Evolutionary conservation across 257 asterid genomes (phyloP), one percentile per base, ranked within the genome.

Genomic region (Fraxinus americana): DNA sequence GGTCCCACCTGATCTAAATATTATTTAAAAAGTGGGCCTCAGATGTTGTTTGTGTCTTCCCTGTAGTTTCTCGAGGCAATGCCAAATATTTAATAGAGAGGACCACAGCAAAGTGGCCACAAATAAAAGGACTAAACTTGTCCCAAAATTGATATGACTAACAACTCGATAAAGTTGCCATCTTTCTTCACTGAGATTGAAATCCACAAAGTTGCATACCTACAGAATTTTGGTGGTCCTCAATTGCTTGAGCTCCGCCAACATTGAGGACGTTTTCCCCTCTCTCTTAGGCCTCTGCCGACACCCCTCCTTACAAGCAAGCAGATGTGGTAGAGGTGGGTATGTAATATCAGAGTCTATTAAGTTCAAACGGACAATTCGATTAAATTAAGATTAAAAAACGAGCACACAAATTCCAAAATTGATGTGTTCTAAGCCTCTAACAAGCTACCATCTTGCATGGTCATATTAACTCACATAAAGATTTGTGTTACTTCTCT

Each of bases 201-300:
- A 21, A 63, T 29, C 70, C 38, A 54, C 79, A 67, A 71, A 71
- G 25, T 73, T 79, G 75, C 36, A 30, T 74, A 21, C 72, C 86
- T 83, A 80, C 80, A 73, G 14, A 41, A 75, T 27, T 72, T 68
- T 77, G 32, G 77, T 82, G 88, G 86, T 61, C 86, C 82, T 80
- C 68, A 2, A 21, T 34, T 57, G 13, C 75, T 13, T 57, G 8
- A 79, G 34, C 77, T 43, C 63, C 74, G 36, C 19, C 72, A 67
- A 80, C 41, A 72, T 65, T 79, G 75, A 74, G 27, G 59, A 70
- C 48, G 61, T 80, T 73, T 19, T 57, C 41, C 63, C 59, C 27
- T n/a, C 50, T 30, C 32, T 54, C 48, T 75, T 73, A 8, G 38
- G 76, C 70, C 81, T 2, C 17, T 88, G 88, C 94, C 94, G 92